Evolutionary conservation across 208 protist genomes (phyloP), one percentile per base, ranked within the genome.

Genomic region (Trypanosomatidae sp.): DNA sequence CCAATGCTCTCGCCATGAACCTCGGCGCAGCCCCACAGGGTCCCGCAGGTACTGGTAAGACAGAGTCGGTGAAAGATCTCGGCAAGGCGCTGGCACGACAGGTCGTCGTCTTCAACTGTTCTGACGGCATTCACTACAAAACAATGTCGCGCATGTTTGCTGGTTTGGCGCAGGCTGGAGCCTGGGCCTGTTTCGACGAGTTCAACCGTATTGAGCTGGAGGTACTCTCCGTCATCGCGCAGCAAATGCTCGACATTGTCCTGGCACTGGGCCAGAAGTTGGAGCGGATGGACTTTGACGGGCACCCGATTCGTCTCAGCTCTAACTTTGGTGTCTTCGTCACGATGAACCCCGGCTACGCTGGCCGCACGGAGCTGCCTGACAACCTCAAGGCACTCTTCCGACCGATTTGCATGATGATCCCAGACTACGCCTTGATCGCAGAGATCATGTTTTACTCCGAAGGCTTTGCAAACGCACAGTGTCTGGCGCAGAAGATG

Each of bases 331-430:
- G 97, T 77, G 95, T 99, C 44, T 99, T 98, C 78, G 97, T 99
- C 79, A 99, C 98, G 25, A 99, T 99, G 98, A 99, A 99, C 76
- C 98, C 98, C 50, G 98, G 97, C 62, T 99, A 99, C 85, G 97
- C 98, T 19, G 98, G 98, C 9, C 94, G 98, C 77, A 98, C 95
- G 17, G 96, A 99, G 77, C 92, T 99, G 53, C 98, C 98, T 3
- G 98, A 99, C 78, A 99, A 99, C 83, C 76, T 99, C 13, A 99
- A 99, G 84, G 94, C 95, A 49, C 83, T 99, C n/a, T 99, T 99
- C 84, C 92, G 98, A 22, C 98, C 98, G 5, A 98, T 99, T 44
- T 98, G 98, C 74, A 99, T 99, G 95, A 98, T 99, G 89, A 98
- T 99, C 68, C 98, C 98, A 12, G 98, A 99, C 88, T 98, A 98